Evolutionary conservation across 2,329 filamentous ascomycete genomes (phyloP).

Genomic region (Rachicladosporium sp.): DNA sequence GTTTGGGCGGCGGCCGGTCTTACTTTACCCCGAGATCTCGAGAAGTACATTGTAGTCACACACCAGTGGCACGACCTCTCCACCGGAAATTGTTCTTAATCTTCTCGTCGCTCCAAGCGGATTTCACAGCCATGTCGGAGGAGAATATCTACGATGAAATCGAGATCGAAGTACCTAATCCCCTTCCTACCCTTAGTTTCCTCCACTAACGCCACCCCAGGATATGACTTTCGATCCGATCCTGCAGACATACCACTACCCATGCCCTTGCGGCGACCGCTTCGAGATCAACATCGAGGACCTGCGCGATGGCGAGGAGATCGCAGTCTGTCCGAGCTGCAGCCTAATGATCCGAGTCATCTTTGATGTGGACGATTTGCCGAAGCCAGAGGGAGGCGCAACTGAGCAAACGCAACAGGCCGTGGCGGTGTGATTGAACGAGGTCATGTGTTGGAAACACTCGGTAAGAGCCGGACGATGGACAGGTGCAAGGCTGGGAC

Average conservation of each 20-base stretch:
- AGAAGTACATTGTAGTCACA: too few relatives aligned
- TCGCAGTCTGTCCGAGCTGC: slow-evolving; percentile 95
- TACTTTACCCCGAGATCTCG: too few relatives aligned
- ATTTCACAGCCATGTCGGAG: slow-evolving; percentile 10
- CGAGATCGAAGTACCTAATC: slow-evolving; percentile 64
- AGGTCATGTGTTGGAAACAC: too few relatives aligned
- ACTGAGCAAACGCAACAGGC: not conserved
- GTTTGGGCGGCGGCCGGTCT: too few relatives aligned
- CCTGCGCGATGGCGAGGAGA: slow-evolving; percentile 76
- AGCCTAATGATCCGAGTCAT: slow-evolving; percentile 94
- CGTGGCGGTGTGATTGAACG: too few relatives aligned
- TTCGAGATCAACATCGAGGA: slow-evolving; percentile 85
- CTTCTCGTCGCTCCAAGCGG: too few relatives aligned
- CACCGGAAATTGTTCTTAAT: too few relatives aligned
- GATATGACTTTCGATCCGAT: slow-evolving; percentile 85
- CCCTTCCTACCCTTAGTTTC: too few relatives aligned
- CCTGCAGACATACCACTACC: slow-evolving; percentile 85
- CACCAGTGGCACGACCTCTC: too few relatives aligned
- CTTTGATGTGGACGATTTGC: slow-evolving; percentile 56
- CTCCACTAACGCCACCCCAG: slow-evolving; percentile 7
- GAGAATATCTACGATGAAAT: slow-evolving; percentile 80
- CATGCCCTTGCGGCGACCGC: slow-evolving; percentile 91
- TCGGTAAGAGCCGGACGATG: too few relatives aligned
- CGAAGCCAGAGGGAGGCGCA: slow-evolving; percentile 29
- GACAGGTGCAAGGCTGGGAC: too few relatives aligned